phyloP scores from a whole-genome alignment of 306 rosid genomes.

The Inga oerstediana region DNA sequence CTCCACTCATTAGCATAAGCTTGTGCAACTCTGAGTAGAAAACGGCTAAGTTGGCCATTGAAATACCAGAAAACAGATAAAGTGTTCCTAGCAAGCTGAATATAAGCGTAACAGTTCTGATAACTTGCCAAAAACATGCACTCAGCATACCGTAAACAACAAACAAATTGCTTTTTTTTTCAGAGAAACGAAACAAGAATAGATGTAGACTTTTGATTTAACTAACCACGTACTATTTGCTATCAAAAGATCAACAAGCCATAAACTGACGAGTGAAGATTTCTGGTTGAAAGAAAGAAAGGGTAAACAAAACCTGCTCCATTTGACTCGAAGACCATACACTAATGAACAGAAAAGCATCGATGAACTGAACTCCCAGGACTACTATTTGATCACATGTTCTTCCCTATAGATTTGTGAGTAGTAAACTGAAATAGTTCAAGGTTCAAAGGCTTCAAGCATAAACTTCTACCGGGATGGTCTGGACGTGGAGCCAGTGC shows the following conservation, averaged over 20 bases:
- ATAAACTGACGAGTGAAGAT: neutral
- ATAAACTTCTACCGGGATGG: neutral
- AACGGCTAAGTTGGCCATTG: constrained; percentile 12
- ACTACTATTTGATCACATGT: neutral
- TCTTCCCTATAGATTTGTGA: neutral
- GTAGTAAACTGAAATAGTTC: neutral
- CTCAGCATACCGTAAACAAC: neutral
- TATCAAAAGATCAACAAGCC: neutral
- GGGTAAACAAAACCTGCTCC: neutral
- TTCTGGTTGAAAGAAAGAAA: neutral
- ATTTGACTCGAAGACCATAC: neutral
- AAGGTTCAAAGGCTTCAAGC: constrained; percentile 11
- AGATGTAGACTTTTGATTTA: neutral
- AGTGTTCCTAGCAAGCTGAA: neutral
- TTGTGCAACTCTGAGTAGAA: constrained; percentile 20
- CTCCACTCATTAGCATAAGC: constrained; percentile 2
- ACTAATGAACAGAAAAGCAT: neutral
- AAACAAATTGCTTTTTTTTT: neutral
- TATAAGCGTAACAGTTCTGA: neutral
- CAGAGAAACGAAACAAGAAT: neutral
- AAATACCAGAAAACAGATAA: constrained; percentile 23
- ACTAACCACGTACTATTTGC: neutral
- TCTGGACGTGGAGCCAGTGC: neutral
- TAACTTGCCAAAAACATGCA: neutral
- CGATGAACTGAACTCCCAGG: neutral